Percentiles rank a stretch among this genome's conserved stretches.
Conservation (phyloP, 2,329 filamentous ascomycete genomes). For the Pyrenochaeta sp. region DNA sequence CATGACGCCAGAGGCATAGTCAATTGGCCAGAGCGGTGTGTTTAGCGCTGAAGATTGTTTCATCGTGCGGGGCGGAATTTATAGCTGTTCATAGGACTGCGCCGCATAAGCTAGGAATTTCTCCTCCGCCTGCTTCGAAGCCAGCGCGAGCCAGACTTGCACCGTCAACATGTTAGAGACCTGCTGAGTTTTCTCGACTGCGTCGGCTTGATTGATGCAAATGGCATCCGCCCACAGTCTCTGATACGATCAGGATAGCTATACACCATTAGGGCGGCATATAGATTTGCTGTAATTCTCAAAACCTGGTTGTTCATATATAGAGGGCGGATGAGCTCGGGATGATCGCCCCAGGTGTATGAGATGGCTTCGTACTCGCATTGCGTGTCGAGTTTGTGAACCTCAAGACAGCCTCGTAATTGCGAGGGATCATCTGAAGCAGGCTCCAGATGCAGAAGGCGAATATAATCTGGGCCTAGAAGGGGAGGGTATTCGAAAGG, state of each 20-base stretch:
- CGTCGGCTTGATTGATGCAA: constrained; percentile 3
- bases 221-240: constrained; percentile 9
- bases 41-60: not conserved
- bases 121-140: not conserved
- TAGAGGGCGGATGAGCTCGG: not conserved
- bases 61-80: not conserved
- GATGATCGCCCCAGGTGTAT: constrained; percentile 9
- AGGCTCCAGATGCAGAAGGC: constrained; percentile 5
- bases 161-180: too few relatives aligned
- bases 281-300: constrained; percentile 8
- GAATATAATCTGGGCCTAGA: not conserved
- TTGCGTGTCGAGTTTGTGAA: constrained; percentile 2
- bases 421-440: not conserved
- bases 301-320: constrained; percentile 1
- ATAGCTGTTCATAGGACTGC: not conserved
- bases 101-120: not conserved
- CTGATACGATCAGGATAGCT: constrained; percentile 1
- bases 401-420: not conserved
- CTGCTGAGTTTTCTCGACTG: constrained; percentile 4
- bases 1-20: not conserved
- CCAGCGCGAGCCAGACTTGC: constrained; percentile 5
- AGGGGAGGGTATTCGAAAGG: not conserved
- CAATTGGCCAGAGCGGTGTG: not conserved
- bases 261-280: constrained; percentile 9
- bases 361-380: constrained; percentile 5